A percentile compares a stretch with the other conserved stretches of the same genome.
phyloP scores from a whole-genome alignment of 1,284 basidiomycete genomes.

The Puccinia novopanici region DNA sequence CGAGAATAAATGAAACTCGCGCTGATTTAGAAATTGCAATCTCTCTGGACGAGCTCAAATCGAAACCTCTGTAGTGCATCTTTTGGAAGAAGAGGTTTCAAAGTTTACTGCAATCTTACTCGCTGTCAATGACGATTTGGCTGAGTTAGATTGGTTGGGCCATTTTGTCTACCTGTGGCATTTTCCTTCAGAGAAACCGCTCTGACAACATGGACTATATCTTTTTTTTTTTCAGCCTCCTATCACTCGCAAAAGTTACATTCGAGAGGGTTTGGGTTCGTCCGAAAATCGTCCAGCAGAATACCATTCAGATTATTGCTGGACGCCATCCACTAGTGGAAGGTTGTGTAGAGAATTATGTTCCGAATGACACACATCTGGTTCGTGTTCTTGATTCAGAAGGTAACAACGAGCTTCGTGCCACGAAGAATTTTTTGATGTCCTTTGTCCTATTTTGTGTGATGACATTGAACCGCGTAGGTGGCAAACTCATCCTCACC shows the following conservation, averaged over 20 bases:
- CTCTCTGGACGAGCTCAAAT: neutral
- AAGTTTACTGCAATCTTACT: slow-evolving; percentile 24
- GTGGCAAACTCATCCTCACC: neutral
- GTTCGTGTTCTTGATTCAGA: neutral
- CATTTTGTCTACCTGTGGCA: neutral
- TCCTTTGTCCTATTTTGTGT: neutral
- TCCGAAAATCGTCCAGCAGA: slow-evolving; percentile 30
- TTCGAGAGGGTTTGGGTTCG: slow-evolving; percentile 39
- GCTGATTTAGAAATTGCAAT: slow-evolving; percentile 11
- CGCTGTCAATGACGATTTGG: slow-evolving; percentile 9
- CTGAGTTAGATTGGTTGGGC: slow-evolving; percentile 45
- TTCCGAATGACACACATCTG: slow-evolving; percentile 41
- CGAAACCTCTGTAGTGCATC: slow-evolving; percentile 18
- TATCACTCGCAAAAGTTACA: slow-evolving; percentile 40
- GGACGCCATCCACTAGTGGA: slow-evolving; percentile 50
- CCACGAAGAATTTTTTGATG: neutral
- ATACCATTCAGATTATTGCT: slow-evolving; percentile 31
- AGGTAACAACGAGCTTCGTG: neutral
- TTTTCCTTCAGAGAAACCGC: no score
- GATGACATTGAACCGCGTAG: neutral
- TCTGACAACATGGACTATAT: neutral
- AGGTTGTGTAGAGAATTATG: slow-evolving; percentile 44
- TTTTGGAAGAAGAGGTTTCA: slow-evolving; percentile 32
- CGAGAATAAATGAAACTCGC: neutral
- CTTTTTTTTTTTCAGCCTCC: slow-evolving; percentile 14